Percentiles rank a stretch among this genome's conserved stretches.
Evolutionary conservation across 2,329 filamentous ascomycete genomes (phyloP).

Genomic region (Colletotrichum lindemuthianum): DNA sequence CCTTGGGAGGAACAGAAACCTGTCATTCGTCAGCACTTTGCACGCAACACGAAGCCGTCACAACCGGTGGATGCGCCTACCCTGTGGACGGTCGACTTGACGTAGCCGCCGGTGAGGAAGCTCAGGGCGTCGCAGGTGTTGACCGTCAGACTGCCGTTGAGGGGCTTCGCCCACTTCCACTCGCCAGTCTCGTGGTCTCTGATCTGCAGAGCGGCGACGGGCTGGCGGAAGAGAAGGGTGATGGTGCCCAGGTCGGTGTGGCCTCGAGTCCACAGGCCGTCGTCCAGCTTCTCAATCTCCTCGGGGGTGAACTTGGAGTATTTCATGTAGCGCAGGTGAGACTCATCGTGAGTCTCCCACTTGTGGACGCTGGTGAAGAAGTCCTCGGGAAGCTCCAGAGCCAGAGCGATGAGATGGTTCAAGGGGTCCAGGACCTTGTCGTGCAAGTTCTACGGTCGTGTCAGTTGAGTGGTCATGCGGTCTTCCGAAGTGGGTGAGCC

Average conservation of each 20-base stretch:
- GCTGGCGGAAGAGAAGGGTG: constrained; percentile 68
- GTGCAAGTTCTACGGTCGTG: constrained; percentile 47
- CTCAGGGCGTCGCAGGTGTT: constrained; percentile 61
- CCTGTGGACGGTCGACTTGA: constrained; percentile 55
- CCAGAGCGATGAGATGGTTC: constrained; percentile 68
- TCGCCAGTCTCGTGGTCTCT: constrained; percentile 54
- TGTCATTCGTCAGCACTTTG: constrained; percentile 2
- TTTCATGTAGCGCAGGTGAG: constrained; percentile 72
- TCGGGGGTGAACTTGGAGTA: constrained; percentile 60
- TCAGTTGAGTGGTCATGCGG: background rate
- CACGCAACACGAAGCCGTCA: background rate
- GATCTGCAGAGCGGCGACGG: constrained; percentile 66
- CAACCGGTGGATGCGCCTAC: constrained; percentile 29
- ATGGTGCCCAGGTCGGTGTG: constrained; percentile 68
- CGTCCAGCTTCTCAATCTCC: constrained; percentile 56
- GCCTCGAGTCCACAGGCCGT: constrained; percentile 55
- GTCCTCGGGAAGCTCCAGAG: constrained; percentile 69
- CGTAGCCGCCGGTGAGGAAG: constrained; percentile 58
- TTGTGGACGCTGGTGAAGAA: constrained; percentile 62
- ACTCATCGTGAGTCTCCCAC: constrained; percentile 67
- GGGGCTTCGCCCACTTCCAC: constrained; percentile 62
- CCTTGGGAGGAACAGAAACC: constrained; percentile 51
- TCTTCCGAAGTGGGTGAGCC: background rate
- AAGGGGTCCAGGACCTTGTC: constrained; percentile 66
- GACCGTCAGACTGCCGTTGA: constrained; percentile 61